These are phyloP conservation scores for Debaryomyces fabryi DNA, from an alignment of 1,139 yeast species.

Conservation along the genomic window DNA sequence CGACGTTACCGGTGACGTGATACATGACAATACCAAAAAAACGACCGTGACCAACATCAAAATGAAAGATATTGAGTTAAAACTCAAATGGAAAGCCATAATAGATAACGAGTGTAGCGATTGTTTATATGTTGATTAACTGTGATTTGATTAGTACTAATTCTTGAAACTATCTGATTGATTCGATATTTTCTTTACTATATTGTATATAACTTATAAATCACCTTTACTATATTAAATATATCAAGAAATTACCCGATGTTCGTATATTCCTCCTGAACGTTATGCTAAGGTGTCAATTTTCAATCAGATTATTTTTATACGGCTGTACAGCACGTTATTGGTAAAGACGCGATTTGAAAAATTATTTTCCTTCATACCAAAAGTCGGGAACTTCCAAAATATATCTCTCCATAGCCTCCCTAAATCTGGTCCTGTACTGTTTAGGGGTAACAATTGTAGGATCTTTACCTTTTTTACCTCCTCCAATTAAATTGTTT, in stretches of 20 bases:
- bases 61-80: conserved; percentile 34
- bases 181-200: background rate
- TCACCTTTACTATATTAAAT: background rate
- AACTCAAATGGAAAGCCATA: conserved; percentile 25
- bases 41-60: conserved; percentile 45
- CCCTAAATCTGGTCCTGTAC: conserved; percentile 89
- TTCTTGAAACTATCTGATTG: background rate
- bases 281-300: conserved; percentile 3
- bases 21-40: conserved; percentile 53
- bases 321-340: conserved; percentile 9
- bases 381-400: conserved; percentile 92
- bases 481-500: conserved; percentile 74
- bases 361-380: conserved; percentile 46
- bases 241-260: background rate
- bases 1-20: conserved; percentile 47
- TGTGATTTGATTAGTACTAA: background rate
- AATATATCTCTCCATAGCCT: conserved; percentile 96
- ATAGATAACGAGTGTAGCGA: conserved; percentile 2
- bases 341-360: conserved; percentile 9
- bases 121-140: background rate
- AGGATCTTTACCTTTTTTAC: conserved; percentile 87
- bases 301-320: conserved; percentile 4
- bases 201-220: background rate
- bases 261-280: background rate
- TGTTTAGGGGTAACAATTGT: conserved; percentile 97